phyloP scores from a whole-genome alignment of 768 basidiomycete genomes.

The Peribolospora baueri region DNA sequence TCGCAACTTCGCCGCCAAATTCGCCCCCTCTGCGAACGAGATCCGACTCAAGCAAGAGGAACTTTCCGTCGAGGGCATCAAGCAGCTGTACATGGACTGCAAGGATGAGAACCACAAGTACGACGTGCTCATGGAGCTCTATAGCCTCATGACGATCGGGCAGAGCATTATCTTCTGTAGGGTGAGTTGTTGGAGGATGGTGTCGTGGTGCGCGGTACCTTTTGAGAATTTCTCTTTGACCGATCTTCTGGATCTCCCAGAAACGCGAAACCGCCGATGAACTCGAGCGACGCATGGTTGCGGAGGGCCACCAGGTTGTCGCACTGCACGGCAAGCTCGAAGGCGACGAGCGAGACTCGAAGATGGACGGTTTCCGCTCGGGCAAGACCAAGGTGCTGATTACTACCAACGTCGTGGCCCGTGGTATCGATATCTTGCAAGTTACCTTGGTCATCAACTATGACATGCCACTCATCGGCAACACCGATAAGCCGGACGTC shows the following conservation, averaged over 20 bases:
- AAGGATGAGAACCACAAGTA: slow-evolving; percentile 76
- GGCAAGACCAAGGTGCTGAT: slow-evolving; percentile 93
- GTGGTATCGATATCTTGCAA: slow-evolving; percentile 93
- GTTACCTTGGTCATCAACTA: slow-evolving; percentile 99
- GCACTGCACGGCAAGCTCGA: slow-evolving; percentile 90
- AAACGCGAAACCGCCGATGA: slow-evolving; percentile 77
- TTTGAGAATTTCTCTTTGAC: neutral
- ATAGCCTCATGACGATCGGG: slow-evolving; percentile 73
- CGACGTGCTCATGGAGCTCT: slow-evolving; percentile 73
- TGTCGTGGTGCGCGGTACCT: neutral
- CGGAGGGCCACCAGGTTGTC: slow-evolving; percentile 85
- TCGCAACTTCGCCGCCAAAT: slow-evolving; percentile 67
- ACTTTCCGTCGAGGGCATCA: slow-evolving; percentile 74
- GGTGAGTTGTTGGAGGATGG: slow-evolving; percentile 23
- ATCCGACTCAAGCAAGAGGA: slow-evolving; percentile 87
- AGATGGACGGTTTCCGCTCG: slow-evolving; percentile 86
- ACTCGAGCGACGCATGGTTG: slow-evolving; percentile 69
- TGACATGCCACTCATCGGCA: slow-evolving; percentile 48
- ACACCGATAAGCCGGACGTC: slow-evolving; percentile 40
- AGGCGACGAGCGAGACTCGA: slow-evolving; percentile 59
- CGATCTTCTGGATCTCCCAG: slow-evolving; percentile 22
- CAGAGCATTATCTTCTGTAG: slow-evolving; percentile 98
- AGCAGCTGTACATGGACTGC: slow-evolving; percentile 93
- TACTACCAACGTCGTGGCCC: slow-evolving; percentile 93
- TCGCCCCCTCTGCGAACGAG: slow-evolving; percentile 85